These are phyloP conservation scores for Maudiozyma serrabonitensis DNA, from an alignment of 805 yeast genomes.

Conservation along the genomic window DNA sequence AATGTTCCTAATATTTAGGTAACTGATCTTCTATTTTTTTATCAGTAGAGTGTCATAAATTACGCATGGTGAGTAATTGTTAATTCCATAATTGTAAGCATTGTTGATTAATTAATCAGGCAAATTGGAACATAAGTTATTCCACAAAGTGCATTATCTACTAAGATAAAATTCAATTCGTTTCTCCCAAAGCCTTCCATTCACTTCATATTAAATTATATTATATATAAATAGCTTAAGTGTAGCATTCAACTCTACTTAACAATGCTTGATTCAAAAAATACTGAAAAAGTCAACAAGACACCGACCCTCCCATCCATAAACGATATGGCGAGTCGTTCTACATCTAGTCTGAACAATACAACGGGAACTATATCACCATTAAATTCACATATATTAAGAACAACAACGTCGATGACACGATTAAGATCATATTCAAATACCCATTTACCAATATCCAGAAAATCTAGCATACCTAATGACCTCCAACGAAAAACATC, in stretches of 20 bases:
- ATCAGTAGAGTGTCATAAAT: no score
- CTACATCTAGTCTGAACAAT: background rate
- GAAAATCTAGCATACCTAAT: background rate
- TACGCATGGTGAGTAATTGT: no score
- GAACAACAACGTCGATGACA: background rate
- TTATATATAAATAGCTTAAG: no score
- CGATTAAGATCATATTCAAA: slow-evolving; percentile 31
- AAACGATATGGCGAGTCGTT: background rate
- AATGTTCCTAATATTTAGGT: no score
- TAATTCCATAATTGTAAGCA: no score
- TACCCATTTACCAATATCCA: slow-evolving; percentile 23
- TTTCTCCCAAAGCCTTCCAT: no score
- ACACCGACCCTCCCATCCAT: background rate
- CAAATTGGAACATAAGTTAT: no score
- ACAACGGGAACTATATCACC: background rate
- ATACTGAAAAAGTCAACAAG: background rate
- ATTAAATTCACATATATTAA: background rate
- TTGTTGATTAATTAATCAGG: no score
- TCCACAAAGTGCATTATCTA: no score
- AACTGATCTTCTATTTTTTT: no score
- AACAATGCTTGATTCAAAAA: background rate
- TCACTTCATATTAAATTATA: no score
- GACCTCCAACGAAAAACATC: background rate
- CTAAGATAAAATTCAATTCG: no score
- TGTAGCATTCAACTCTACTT: background rate